Evolutionary conservation across 441 rosid genomes (phyloP).

Genomic region (Raphanus hybrid): DNA sequence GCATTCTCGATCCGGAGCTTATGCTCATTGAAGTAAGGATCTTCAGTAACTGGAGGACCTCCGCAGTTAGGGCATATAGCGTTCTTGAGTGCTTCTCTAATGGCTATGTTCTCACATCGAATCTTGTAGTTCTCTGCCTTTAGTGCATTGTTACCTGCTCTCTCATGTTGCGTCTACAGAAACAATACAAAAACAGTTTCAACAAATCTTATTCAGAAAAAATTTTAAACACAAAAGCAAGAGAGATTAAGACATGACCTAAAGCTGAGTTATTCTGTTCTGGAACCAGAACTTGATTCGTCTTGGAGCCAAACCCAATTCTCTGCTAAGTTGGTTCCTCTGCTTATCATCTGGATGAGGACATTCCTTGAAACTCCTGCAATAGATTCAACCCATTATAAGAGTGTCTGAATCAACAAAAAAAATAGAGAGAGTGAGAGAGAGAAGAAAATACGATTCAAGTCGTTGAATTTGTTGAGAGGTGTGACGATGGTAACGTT

Average conservation of each 20-base stretch:
- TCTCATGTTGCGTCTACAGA: too few relatives aligned
- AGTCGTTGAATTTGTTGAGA: constrained; percentile 90
- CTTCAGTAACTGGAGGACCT: too few relatives aligned
- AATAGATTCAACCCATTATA: constrained; percentile 5
- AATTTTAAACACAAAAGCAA: neutral
- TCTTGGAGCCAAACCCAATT: constrained; percentile 18
- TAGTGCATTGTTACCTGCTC: constrained; percentile 41
- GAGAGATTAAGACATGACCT: too few relatives aligned
- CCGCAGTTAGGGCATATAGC: too few relatives aligned
- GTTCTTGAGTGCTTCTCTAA: too few relatives aligned
- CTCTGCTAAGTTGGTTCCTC: constrained; percentile 77
- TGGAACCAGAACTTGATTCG: too few relatives aligned
- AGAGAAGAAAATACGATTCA: constrained; percentile 56
- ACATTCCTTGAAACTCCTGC: constrained; percentile 70
- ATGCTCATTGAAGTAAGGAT: too few relatives aligned
- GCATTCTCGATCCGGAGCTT: too few relatives aligned
- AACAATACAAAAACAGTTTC: too few relatives aligned
- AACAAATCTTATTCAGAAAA: constrained; percentile 10
- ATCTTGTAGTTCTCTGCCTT: constrained; percentile 87
- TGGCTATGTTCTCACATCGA: constrained; percentile 88
- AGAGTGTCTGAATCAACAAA: too few relatives aligned
- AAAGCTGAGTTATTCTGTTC: constrained; percentile 57
- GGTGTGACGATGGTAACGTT: constrained; percentile 87
- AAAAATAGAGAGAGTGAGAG: too few relatives aligned
- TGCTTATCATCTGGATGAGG: constrained; percentile 65